Percentiles rank a stretch among this genome's conserved stretches.
Conservation (phyloP, 495 filamentous ascomycete species). For the Penicillium paradoxum region DNA sequence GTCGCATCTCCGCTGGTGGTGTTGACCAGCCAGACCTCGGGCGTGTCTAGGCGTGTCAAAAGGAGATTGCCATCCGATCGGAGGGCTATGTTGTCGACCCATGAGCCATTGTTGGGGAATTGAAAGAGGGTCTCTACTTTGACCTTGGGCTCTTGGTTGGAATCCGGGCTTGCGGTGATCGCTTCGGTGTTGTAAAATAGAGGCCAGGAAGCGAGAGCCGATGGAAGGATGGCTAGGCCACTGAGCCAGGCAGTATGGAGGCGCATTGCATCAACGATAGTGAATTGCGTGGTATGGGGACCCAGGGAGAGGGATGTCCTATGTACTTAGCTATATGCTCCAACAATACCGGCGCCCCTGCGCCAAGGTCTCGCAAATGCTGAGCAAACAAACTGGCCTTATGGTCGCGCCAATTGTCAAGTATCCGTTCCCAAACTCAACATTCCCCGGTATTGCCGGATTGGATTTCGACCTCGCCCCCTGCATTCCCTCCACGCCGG, state of each 20-base stretch:
- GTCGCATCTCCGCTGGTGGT: slow-evolving; percentile 27
- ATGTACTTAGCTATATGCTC: not conserved
- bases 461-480: not conserved
- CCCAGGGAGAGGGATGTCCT: not conserved
- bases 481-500: not conserved
- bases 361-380: not conserved
- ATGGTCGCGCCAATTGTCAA: not conserved
- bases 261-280: slow-evolving; percentile 9
- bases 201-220: slow-evolving; percentile 11
- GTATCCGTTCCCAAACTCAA: no score
- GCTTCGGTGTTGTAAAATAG: not conserved
- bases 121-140: slow-evolving; percentile 29
- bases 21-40: slow-evolving; percentile 39
- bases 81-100: slow-evolving; percentile 38
- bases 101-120: slow-evolving; percentile 32
- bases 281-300: not conserved
- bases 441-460: not conserved
- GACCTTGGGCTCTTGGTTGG: slow-evolving; percentile 15
- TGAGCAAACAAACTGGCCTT: not conserved
- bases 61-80: slow-evolving; percentile 33
- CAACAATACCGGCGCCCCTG: not conserved
- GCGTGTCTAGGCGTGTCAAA: slow-evolving; percentile 30
- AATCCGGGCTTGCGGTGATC: not conserved
- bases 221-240: slow-evolving; percentile 9
- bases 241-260: slow-evolving; percentile 6